phyloP scores from a whole-genome alignment of 1,284 basidiomycete genomes.

The Pyrrhoderma lamaoense region DNA sequence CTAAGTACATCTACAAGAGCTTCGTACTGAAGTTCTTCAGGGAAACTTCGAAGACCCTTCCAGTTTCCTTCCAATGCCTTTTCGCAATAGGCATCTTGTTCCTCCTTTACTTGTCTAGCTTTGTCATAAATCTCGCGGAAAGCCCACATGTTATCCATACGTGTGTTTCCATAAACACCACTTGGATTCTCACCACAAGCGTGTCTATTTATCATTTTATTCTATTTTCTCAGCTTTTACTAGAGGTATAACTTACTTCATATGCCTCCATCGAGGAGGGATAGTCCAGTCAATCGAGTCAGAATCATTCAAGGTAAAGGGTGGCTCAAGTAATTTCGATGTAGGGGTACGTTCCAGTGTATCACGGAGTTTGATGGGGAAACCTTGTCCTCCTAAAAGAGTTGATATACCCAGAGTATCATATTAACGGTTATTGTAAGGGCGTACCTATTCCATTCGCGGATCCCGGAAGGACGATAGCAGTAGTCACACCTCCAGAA shows the following conservation, averaged over 20 bases:
- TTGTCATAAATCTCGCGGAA: conserved; percentile 47
- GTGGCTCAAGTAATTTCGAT: conserved; percentile 41
- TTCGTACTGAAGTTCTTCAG: conserved; percentile 75
- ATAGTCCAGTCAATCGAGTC: conserved; percentile 23
- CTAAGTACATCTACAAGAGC: conserved; percentile 76
- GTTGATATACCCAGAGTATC: too few relatives aligned
- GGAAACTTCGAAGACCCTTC: conserved; percentile 56
- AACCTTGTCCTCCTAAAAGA: conserved; percentile 37
- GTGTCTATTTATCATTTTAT: neutral
- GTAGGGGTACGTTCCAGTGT: conserved; percentile 37
- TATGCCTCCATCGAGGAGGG: conserved; percentile 41
- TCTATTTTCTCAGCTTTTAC: neutral
- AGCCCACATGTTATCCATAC: conserved; percentile 50
- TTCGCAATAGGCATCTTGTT: conserved; percentile 67
- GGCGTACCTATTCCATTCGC: conserved; percentile 37
- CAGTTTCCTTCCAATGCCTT: conserved; percentile 48
- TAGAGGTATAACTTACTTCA: conserved; percentile 29
- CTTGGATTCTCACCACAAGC: conserved; percentile 11
- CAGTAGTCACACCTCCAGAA: conserved; percentile 45
- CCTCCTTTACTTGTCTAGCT: conserved; percentile 59
- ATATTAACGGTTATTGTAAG: too few relatives aligned
- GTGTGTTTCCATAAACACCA: conserved; percentile 23
- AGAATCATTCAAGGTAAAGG: conserved; percentile 31
- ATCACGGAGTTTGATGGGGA: conserved; percentile 42
- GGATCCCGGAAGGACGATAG: conserved; percentile 56